These are phyloP conservation scores for Acer yangbiense DNA, from an alignment of 345 rosid genomes.

Conservation along the genomic window DNA sequence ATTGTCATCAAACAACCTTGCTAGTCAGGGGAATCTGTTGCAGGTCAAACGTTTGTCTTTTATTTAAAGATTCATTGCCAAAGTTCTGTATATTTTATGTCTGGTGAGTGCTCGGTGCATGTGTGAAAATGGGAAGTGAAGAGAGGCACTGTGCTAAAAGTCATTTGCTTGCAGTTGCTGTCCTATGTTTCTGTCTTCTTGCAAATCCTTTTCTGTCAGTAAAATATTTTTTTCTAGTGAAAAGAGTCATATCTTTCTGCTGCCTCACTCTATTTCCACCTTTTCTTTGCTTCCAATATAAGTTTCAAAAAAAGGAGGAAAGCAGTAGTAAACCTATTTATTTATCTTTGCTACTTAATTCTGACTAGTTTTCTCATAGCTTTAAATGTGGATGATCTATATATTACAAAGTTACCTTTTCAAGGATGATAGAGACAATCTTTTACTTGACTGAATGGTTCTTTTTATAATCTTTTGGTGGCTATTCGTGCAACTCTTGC, in stretches of 20 bases:
- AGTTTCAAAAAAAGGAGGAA: neutral
- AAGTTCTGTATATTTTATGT: conserved; percentile 4
- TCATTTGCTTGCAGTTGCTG: neutral
- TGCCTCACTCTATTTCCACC: conserved; percentile 1
- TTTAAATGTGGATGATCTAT: neutral
- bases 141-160: neutral
- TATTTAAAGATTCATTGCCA: neutral
- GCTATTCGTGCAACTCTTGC: neutral
- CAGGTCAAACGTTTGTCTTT: conserved; percentile 52
- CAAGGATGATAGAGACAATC: neutral
- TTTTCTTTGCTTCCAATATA: neutral
- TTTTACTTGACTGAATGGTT: neutral
- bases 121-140: neutral
- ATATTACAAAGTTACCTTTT: neutral
- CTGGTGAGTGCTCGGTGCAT: neutral
- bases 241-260: neutral
- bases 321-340: neutral
- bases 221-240: neutral
- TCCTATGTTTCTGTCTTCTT: neutral
- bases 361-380: neutral
- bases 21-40: conserved; percentile 61
- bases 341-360: neutral
- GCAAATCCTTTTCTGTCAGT: neutral
- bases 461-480: conserved; percentile 2
- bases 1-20: conserved; percentile 51